Percentiles rank a stretch among this genome's conserved stretches.
phyloP scores from a whole-genome alignment of 2,329 filamentous ascomycete species.

The Daldinia eschscholtzii region DNA sequence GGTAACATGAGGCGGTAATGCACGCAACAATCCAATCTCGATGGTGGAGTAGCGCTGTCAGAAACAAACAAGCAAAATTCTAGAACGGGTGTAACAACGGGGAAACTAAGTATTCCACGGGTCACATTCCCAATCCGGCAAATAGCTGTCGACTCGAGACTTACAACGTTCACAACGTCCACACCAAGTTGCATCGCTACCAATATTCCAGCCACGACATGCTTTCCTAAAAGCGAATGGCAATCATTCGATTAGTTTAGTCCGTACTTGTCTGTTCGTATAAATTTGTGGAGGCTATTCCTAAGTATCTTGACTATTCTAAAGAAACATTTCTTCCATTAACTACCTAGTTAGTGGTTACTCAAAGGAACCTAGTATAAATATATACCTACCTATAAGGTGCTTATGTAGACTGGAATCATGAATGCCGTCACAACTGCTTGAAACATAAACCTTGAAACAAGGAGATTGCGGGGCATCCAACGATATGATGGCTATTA shows the following conservation, averaged over 20 bases:
- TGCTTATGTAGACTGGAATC: background rate
- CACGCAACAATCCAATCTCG: constrained; percentile 6
- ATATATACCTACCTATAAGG: background rate
- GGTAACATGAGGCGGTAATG: constrained; percentile 1
- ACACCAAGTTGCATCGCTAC: constrained; percentile 13
- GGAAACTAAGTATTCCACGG: background rate
- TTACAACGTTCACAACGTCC: constrained; percentile 1
- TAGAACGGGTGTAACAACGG: constrained; percentile 5
- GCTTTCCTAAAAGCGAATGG: constrained; percentile 7
- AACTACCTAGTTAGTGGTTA: background rate
- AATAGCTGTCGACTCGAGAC: background rate
- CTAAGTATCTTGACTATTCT: too few relatives aligned
- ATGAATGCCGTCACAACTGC: background rate
- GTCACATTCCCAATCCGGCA: constrained; percentile 18
- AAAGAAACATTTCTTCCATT: background rate
- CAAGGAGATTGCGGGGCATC: constrained; percentile 12
- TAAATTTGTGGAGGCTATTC: too few relatives aligned
- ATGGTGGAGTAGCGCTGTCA: constrained; percentile 1
- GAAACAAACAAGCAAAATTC: background rate
- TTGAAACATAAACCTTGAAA: constrained; percentile 18
- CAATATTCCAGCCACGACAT: constrained; percentile 7
- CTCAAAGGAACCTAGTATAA: background rate
- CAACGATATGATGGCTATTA: background rate
- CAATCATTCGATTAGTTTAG: background rate
- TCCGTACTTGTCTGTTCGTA: too few relatives aligned